Evolutionary conservation across 139 green algal species (phyloP).

Genomic region (Picochlorum costavermella): DNA sequence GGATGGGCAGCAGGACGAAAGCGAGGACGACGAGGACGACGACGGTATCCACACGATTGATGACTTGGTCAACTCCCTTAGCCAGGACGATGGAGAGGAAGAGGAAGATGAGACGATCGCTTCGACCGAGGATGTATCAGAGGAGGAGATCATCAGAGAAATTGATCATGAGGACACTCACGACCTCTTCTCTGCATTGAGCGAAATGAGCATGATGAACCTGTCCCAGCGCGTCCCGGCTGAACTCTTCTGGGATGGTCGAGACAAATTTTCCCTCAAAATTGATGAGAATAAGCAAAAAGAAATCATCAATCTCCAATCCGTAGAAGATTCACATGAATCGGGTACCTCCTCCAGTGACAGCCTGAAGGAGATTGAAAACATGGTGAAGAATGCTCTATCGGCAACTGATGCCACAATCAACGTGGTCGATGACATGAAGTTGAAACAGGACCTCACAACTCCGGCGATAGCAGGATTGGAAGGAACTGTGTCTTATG

Average conservation of each 20-base stretch:
- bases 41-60: slow-evolving; percentile 21
- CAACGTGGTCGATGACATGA: neutral
- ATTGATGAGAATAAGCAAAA: neutral
- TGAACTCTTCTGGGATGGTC: neutral
- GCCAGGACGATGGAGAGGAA: neutral
- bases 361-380: neutral
- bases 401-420: neutral
- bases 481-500: neutral
- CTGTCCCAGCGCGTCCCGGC: neutral
- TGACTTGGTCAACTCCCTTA: slow-evolving; percentile 16
- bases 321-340: neutral
- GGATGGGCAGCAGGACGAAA: neutral
- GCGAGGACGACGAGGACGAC: slow-evolving; percentile 2
- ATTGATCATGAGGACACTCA: neutral
- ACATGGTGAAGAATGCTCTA: slow-evolving; percentile 3
- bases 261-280: neutral
- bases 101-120: neutral
- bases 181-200: neutral
- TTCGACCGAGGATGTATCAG: neutral
- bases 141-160: neutral
- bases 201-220: neutral
- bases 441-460: too few relatives aligned
- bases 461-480: neutral
- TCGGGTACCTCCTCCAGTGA: too few relatives aligned
- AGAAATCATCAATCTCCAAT: neutral